Conservation (phyloP, 345 rosid species). For the Psidium friedrichsthalianum region DNA sequence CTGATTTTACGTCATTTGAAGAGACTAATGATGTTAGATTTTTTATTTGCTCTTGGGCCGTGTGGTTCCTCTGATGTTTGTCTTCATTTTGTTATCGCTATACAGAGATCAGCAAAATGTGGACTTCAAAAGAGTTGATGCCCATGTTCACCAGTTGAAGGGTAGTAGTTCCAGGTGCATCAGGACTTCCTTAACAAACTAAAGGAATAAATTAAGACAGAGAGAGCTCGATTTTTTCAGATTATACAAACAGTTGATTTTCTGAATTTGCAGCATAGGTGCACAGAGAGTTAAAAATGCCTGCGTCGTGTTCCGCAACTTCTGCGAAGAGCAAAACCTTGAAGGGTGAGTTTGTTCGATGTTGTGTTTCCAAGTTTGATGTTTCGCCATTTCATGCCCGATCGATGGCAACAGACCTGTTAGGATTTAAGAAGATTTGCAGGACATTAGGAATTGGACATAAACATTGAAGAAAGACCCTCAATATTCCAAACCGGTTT, state of each 20-base stretch:
- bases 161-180: conserved; percentile 91
- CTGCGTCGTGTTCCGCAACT: conserved; percentile 69
- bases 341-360: conserved; percentile 39
- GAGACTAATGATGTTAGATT: background rate
- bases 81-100: background rate
- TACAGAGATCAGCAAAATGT: conserved; percentile 57
- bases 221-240: background rate
- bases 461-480: background rate
- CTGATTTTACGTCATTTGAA: background rate
- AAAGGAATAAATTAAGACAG: background rate
- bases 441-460: background rate
- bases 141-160: conserved; percentile 90
- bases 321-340: conserved; percentile 67
- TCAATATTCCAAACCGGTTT: background rate
- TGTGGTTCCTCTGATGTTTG: background rate
- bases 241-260: background rate
- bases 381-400: background rate
- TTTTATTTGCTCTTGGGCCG: background rate
- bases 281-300: conserved; percentile 80
- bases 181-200: background rate
- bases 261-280: conserved; percentile 56
- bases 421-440: background rate
- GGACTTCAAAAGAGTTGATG: conserved; percentile 81
- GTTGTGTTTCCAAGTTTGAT: background rate
- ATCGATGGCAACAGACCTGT: background rate